Evolutionary conservation across 2,329 filamentous ascomycete genomes (phyloP).

Genomic region (Phoma herbarum): DNA sequence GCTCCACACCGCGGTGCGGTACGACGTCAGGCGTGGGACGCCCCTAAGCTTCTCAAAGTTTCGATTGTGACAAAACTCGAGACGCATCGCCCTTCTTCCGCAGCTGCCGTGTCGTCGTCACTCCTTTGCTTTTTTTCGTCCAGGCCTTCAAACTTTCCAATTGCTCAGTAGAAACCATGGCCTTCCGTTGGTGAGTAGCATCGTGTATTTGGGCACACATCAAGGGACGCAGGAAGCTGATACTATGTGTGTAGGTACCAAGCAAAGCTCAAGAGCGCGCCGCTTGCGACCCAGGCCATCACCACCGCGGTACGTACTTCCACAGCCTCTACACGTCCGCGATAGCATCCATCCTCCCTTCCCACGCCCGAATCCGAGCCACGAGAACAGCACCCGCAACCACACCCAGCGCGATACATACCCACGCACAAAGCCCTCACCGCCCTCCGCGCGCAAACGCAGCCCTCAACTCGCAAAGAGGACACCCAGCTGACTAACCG

Average conservation of each 20-base stretch:
- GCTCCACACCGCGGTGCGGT: constrained; percentile 19
- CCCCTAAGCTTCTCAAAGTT: constrained; percentile 3
- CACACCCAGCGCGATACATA: too few species aligned
- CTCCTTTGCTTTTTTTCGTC: not conserved
- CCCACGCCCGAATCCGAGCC: too few species aligned
- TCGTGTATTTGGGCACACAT: not conserved
- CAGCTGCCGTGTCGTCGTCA: too few species aligned
- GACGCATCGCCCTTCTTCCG: not conserved
- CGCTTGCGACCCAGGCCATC: constrained; percentile 87
- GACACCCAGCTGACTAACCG: too few species aligned
- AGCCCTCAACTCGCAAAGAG: too few species aligned
- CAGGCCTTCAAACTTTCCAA: too few species aligned
- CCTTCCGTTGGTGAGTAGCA: constrained; percentile 52
- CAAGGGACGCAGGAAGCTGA: not conserved
- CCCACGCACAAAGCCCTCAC: too few species aligned
- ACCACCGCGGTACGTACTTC: constrained; percentile 73
- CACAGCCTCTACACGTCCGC: too few species aligned
- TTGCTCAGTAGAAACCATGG: constrained; percentile 40
- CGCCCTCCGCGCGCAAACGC: too few species aligned
- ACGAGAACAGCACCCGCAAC: too few species aligned
- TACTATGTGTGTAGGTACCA: constrained; percentile 76
- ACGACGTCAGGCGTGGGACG: constrained; percentile 26
- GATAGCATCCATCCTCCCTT: not conserved
- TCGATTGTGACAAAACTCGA: constrained; percentile 3
- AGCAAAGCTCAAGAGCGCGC: constrained; percentile 78